phyloP scores from a whole-genome alignment of 73 alveolate species.

The Blepharisma japonicum region DNA sequence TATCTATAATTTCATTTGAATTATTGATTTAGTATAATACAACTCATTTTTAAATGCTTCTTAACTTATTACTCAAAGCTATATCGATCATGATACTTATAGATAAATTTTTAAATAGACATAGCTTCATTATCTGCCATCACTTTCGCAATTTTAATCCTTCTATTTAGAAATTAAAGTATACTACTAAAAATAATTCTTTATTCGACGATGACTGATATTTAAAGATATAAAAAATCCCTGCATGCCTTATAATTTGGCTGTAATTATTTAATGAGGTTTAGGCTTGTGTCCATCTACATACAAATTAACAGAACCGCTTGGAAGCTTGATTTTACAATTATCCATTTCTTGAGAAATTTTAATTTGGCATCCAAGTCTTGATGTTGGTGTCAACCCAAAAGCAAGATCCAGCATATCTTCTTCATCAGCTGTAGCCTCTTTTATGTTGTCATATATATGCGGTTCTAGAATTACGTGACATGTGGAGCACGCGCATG shows the following conservation, averaged over 20 bases:
- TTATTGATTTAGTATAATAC: too few relatives aligned
- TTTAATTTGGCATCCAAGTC: constrained; percentile 79
- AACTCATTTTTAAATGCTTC: too few relatives aligned
- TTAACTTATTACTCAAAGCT: too few relatives aligned
- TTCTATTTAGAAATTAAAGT: too few relatives aligned
- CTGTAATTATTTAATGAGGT: constrained; percentile 51
- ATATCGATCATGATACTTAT: too few relatives aligned
- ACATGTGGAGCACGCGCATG: constrained; percentile 87
- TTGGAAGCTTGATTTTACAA: constrained; percentile 60
- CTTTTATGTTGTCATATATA: constrained; percentile 54
- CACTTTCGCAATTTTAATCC: too few relatives aligned
- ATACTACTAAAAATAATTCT: too few relatives aligned
- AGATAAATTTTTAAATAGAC: too few relatives aligned
- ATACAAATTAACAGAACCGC: constrained; percentile 63
- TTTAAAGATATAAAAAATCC: too few relatives aligned
- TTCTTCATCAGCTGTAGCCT: constrained; percentile 77
- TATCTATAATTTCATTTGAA: too few relatives aligned
- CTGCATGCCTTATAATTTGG: background rate
- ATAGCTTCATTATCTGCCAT: too few relatives aligned
- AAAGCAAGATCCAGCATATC: constrained; percentile 85
- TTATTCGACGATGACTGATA: too few relatives aligned
- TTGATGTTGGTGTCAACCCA: constrained; percentile 78
- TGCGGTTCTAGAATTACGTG: constrained; percentile 70
- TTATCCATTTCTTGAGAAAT: constrained; percentile 65
- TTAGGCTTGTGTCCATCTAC: constrained; percentile 75